Base-by-base conservation (phyloP, 257 asterid genomes). In the Fraxinus anomala region DNA sequence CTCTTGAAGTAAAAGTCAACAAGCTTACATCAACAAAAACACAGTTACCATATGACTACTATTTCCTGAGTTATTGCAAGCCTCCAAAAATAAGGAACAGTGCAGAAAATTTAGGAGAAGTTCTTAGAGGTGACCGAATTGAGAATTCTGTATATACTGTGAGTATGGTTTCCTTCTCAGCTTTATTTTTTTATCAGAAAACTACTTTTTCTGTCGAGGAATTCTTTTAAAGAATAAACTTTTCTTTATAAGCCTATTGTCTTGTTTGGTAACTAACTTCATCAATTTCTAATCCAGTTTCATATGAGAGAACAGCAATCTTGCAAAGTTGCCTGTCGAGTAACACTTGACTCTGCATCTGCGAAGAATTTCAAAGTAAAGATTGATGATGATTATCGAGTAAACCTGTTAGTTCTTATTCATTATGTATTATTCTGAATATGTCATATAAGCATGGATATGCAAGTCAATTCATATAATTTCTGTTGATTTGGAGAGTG, bases 61-160 rank as follows among this genome's bases (percentile, higher is more conserved):
- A 88, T 77, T 88, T 77, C 82, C 72, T 86, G 68, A 69, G 73
- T 74, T 86, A 83, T 73, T 86, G 90, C 82, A 86, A 81, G 75
- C 89, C 92, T 78, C 82, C 68, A 16, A 78, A 83, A 42, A 80
- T 88, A 3, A 76, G 13, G 31, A 87, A 85, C 21, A 81, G 85
- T 47, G 91, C 89, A 37, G 91, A 87, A 49, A 87, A 87, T 83
- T 70, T 87, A 24, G 91, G 91, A n/a, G 91, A 87, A 79, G 89
- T 87, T 74, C 91, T 88, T 76, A 84, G 84, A 8, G 89, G 89
- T 16, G 88, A 88, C 47, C 85, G 87, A 47, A 88, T 88, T 56
- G 92, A 88, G 79, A 88, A 81, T 79, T 88, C 92, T 19, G 83
- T 86, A 17, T 88, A 88, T 79, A 84, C 75, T 68, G 92, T 88